Evolutionary conservation across 495 filamentous ascomycete species (phyloP).

Genomic region (Tuber umbilicatum): DNA sequence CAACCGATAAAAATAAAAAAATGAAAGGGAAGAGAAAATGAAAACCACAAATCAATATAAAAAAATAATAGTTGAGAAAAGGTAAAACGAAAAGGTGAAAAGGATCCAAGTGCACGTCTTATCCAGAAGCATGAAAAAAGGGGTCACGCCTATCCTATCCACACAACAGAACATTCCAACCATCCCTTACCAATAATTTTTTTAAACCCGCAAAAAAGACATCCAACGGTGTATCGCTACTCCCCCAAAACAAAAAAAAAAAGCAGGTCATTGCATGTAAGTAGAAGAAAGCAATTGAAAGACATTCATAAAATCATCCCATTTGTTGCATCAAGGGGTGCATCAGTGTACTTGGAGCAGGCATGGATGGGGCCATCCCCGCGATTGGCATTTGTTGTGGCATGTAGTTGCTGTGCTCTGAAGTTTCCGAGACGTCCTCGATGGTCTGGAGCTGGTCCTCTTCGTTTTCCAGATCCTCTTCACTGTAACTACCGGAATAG

Average conservation of each 20-base stretch:
- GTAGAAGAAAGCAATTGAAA: constrained; percentile 17
- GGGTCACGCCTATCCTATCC: not conserved
- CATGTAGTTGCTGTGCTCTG: constrained; percentile 41
- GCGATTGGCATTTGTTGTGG: constrained; percentile 45
- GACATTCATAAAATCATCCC: constrained; percentile 40
- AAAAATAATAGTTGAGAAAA: constrained; percentile 37
- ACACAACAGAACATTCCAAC: not conserved
- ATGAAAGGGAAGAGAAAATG: not conserved
- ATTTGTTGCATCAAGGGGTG: constrained; percentile 43
- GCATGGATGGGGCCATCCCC: constrained; percentile 47
- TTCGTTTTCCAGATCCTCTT: constrained; percentile 47
- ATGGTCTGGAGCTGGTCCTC: constrained; percentile 53
- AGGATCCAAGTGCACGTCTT: constrained; percentile 25
- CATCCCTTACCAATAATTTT: constrained; percentile 1
- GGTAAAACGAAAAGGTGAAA: constrained; percentile 24
- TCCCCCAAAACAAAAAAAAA: constrained; percentile 9
- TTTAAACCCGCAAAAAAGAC: constrained; percentile 40
- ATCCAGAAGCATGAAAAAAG: constrained; percentile 35
- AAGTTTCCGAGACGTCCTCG: constrained; percentile 52
- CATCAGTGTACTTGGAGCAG: constrained; percentile 48
- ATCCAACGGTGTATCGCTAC: constrained; percentile 38
- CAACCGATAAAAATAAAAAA: not conserved
- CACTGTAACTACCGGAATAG: constrained; percentile 37
- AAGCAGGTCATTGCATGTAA: constrained; percentile 10
- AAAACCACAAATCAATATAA: constrained; percentile 14